Conservation (phyloP, 345 rosid species). For the Salix suchowensis region DNA sequence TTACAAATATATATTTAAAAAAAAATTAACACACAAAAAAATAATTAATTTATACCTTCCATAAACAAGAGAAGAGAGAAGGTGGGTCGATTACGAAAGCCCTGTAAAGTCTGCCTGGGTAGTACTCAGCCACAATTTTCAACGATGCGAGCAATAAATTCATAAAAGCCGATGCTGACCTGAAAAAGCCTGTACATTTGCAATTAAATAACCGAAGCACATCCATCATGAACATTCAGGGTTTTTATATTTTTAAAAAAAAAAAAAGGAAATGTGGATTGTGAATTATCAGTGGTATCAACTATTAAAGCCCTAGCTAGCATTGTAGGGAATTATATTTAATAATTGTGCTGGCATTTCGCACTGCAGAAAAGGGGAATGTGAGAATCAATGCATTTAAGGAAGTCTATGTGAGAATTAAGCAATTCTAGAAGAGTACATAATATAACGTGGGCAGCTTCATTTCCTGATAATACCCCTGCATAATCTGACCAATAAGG, state of each 20-base stretch:
- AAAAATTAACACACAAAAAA: too few relatives aligned
- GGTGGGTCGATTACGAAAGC: constrained; percentile 96
- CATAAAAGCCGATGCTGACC: constrained; percentile 89
- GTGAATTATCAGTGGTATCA: background rate
- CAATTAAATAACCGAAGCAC: background rate
- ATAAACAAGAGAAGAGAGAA: constrained; percentile 74
- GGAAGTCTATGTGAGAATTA: constrained; percentile 19
- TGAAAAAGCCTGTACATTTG: constrained; percentile 69
- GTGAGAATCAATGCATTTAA: constrained; percentile 18
- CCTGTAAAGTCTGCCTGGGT: constrained; percentile 76
- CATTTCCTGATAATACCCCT: constrained; percentile 61
- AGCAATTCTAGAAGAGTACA: constrained; percentile 25
- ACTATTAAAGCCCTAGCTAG: constrained; percentile 18
- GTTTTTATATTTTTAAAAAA: too few relatives aligned
- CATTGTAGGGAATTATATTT: background rate
- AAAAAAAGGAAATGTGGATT: background rate
- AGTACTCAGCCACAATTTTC: constrained; percentile 71
- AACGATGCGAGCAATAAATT: constrained; percentile 65
- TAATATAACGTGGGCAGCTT: background rate
- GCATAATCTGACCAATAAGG: background rate
- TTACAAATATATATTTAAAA: too few relatives aligned
- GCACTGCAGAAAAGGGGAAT: constrained; percentile 17
- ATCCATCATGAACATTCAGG: background rate
- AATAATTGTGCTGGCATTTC: background rate
- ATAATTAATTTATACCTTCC: constrained; percentile 60